Evolutionary conservation across 805 yeast species (phyloP), one percentile per base, ranked within the genome.

Genomic region (Candida andamanensis): DNA sequence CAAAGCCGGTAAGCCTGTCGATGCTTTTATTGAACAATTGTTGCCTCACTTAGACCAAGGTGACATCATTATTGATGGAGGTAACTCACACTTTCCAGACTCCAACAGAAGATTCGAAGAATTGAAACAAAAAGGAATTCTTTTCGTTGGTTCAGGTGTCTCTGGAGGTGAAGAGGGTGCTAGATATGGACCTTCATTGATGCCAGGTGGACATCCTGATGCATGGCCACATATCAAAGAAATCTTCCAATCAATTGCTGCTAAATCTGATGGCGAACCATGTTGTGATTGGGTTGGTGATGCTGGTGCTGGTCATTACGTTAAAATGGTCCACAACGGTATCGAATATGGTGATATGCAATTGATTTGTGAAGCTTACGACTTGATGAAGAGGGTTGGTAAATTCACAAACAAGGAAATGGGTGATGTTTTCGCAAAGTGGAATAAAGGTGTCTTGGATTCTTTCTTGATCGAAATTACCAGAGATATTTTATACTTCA

Each of bases 91-190:
- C 69, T 90, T 81, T 92, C 96, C 96, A 65, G 98, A 90, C 71
- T 65, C 96, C 41, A 89, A 89, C 83, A 87, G 97, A 72, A 85
- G 98, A 69, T 86, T 68, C 74, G 90, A 75, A 39, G 95, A 87
- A 60, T 77, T 90, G 62, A 78, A 82, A 63, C 71, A 66, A 36
- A 79, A 90, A 74, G 97, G 95, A 26, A 80, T 89, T 57, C 69
- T 77, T 46, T 92, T 86, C 50, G 97, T 90, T 45, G 98, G 98
- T 56, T 89, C 96, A 42, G 98, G 98, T 83, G 97, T 92, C 46
- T 90, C 97, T 50, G 98, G 98, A 69, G 98, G 98, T 75, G 98
- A 90, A 72, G 98, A 90, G 66, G 98, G 98, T 76, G 98, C 98
- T 54, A 85, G 98, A 71, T 77, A 84, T 67, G 98, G 98, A 57